phyloP scores from a whole-genome alignment of 2,329 filamentous ascomycete genomes.

The Boeremia exigua region DNA sequence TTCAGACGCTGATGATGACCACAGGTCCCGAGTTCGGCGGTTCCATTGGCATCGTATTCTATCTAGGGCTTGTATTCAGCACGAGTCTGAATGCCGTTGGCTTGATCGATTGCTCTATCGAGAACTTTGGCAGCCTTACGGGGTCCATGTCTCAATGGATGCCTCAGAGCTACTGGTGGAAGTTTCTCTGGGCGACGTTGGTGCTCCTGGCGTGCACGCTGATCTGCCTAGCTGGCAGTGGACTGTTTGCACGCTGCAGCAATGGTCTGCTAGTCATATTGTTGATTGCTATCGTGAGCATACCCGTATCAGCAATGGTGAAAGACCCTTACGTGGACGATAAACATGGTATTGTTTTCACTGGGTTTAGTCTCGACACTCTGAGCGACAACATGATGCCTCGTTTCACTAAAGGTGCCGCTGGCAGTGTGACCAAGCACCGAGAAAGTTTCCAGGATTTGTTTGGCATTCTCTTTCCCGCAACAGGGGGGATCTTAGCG shows the following conservation, averaged over 20 bases:
- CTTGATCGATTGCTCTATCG: slow-evolving; percentile 79
- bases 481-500: slow-evolving; percentile 67
- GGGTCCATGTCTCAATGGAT: slow-evolving; percentile 67
- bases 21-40: slow-evolving; percentile 84
- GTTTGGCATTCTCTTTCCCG: slow-evolving; percentile 85
- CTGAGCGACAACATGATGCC: slow-evolving; percentile 77
- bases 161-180: slow-evolving; percentile 75
- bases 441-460: slow-evolving; percentile 77
- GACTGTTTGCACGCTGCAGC: slow-evolving; percentile 80
- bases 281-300: slow-evolving; percentile 76
- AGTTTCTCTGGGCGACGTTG: slow-evolving; percentile 76
- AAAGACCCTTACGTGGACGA: slow-evolving; percentile 70
- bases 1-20: background rate
- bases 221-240: slow-evolving; percentile 80
- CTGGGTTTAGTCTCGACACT: slow-evolving; percentile 74
- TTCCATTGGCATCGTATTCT: slow-evolving; percentile 86
- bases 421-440: slow-evolving; percentile 66
- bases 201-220: slow-evolving; percentile 74
- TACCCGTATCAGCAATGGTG: slow-evolving; percentile 77
- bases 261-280: slow-evolving; percentile 76
- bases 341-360: slow-evolving; percentile 72
- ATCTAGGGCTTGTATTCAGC: slow-evolving; percentile 82
- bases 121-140: slow-evolving; percentile 69
- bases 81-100: slow-evolving; percentile 88
- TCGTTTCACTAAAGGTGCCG: slow-evolving; percentile 65